Evolutionary conservation across 2,329 filamentous ascomycete genomes (phyloP).

Genomic region (Diaporthe vexans): DNA sequence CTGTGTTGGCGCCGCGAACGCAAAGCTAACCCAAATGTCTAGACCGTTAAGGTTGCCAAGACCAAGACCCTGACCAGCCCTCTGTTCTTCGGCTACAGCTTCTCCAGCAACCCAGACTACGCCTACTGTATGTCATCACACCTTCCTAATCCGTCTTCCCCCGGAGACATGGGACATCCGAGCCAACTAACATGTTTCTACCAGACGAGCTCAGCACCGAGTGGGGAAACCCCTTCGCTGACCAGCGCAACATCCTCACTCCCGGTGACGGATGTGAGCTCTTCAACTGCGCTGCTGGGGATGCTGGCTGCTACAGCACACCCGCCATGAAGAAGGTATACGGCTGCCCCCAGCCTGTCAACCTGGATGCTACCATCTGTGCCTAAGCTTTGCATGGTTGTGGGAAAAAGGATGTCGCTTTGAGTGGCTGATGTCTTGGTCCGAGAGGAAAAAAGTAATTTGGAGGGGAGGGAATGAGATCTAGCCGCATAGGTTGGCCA

Average conservation of each 20-base stretch:
- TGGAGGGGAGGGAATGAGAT: background rate
- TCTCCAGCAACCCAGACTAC: conserved; percentile 52
- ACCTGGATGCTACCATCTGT: conserved; percentile 51
- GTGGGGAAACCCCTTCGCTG: conserved; percentile 58
- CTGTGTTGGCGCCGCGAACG: too few relatives aligned
- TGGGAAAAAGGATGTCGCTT: background rate
- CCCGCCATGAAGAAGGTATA: conserved; percentile 55
- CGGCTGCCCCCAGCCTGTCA: conserved; percentile 57
- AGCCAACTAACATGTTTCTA: conserved; percentile 32
- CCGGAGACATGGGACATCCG: too few relatives aligned
- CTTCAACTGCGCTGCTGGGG: conserved; percentile 55
- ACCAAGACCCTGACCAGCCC: conserved; percentile 53
- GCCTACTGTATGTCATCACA: conserved; percentile 54
- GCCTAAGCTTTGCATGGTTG: background rate
- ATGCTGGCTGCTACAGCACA: conserved; percentile 57
- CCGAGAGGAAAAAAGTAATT: background rate
- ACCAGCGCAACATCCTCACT: conserved; percentile 53
- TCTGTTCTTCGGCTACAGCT: conserved; percentile 60
- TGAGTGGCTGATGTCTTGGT: background rate
- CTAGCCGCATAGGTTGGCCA: background rate
- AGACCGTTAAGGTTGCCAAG: conserved; percentile 59
- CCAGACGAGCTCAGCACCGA: conserved; percentile 57
- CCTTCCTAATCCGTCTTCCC: too few relatives aligned
- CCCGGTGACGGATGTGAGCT: conserved; percentile 54
- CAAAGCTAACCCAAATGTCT: background rate